Evolutionary conservation across 2,329 filamentous ascomycete genomes (phyloP).

Genomic region (Ceratocystis destructans): DNA sequence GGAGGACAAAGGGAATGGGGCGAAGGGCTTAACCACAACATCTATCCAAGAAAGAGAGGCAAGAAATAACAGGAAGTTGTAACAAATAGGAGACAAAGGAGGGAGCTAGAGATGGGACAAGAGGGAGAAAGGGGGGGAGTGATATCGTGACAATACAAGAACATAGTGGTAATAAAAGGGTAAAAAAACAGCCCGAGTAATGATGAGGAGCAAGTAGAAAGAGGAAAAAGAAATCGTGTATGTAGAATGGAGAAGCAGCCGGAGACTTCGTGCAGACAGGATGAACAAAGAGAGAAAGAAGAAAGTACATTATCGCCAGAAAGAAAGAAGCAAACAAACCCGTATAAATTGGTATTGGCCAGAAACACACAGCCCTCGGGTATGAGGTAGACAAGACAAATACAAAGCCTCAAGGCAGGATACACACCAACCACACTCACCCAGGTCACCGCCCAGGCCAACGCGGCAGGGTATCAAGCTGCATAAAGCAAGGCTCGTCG

Average conservation of each 20-base stretch:
- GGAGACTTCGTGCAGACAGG: background rate
- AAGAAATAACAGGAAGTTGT: background rate
- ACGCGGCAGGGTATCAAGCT: conserved; percentile 7
- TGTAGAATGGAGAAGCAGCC: background rate
- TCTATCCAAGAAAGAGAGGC: background rate
- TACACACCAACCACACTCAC: background rate
- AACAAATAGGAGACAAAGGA: background rate
- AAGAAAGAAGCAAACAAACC: conserved; percentile 18
- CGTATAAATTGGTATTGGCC: conserved; percentile 10
- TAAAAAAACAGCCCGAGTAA: background rate
- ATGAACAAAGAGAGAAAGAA: background rate
- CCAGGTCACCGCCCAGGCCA: background rate
- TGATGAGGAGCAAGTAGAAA: background rate
- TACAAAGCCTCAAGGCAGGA: background rate
- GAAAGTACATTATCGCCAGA: conserved; percentile 1
- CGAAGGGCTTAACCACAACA: background rate
- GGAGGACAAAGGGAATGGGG: background rate
- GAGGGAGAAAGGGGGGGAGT: background rate
- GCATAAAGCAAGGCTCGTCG: conserved; percentile 9
- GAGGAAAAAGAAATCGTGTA: background rate
- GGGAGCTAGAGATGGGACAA: background rate
- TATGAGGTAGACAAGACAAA: background rate
- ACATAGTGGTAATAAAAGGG: conserved; percentile 8
- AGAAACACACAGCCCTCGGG: background rate
- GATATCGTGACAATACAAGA: background rate